Base-by-base conservation (phyloP, 2,329 filamentous ascomycete genomes). In the Hypomyces rosellus region DNA sequence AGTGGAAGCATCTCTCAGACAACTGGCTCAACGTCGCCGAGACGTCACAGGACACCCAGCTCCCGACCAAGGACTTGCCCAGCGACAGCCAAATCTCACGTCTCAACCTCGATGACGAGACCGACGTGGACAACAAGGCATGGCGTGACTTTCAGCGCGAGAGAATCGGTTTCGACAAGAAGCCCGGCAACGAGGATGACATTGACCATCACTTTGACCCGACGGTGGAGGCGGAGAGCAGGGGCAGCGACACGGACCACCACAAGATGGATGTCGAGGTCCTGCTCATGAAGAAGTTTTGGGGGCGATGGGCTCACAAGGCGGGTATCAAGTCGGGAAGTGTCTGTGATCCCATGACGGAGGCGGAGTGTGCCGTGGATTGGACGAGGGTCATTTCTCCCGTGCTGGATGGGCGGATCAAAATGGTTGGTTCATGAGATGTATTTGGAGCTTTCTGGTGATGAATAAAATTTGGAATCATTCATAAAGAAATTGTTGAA, bases 301-400 rank as follows among this genome's bases (percentile, higher is more conserved):
- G 85, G 61, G 70, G 75, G 16, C 88, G 86, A 59, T 95, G 89
- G 89, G 85, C 84, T 61, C 74, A 78, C 18, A 68, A 82, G 52
- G 82, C 86, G 0, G 82, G 83, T 0, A 70, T 95, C 16, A 74
- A 82, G 52, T 74, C 72, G 46, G 42, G 61, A 66, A 5, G 15
- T 45, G 63, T 72, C 11, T 77, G 72, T 38, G 77, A 80, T 52
- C 75, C 78, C 14, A 76, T 88, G 52, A 74, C 76, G 51, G 74
- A 82, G 46, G 76, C 72, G 1, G 82, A 83, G 53, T 73, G 74
- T 41, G 77, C 82, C 46, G 82, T 86, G 33, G 77, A 85, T 56
- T 95, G 89, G 89, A 92, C 88, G 8, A 81, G 80, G 54, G 85
- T 88, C 2, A 91, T 95, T 65, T 81, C 85, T 49, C 90, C 90